These are phyloP conservation scores for Annulohypoxylon truncatum DNA, from an alignment of 2,329 filamentous ascomycete genomes.

Conservation along the genomic window DNA sequence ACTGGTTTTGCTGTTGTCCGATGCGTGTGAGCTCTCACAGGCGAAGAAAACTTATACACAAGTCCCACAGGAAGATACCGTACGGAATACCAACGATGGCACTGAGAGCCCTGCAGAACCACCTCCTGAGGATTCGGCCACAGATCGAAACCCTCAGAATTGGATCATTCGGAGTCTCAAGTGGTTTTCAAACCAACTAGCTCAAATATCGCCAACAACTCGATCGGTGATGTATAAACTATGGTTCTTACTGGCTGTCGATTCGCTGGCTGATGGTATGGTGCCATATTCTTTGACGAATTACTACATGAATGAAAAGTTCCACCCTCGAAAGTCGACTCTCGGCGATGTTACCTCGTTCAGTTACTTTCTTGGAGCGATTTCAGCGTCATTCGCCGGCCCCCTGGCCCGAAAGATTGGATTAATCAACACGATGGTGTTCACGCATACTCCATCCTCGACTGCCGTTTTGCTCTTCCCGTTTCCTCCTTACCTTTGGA, in stretches of 20 bases:
- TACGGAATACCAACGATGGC: neutral
- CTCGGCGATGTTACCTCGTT: conserved; percentile 69
- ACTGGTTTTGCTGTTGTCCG: conserved; percentile 59
- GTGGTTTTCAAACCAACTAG: conserved; percentile 54
- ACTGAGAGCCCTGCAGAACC: conserved; percentile 2
- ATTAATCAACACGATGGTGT: conserved; percentile 73
- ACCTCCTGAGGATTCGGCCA: conserved; percentile 14
- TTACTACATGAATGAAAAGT: conserved; percentile 69
- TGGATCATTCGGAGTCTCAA: conserved; percentile 31
- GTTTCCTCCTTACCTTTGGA: conserved; percentile 60
- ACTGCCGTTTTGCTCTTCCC: conserved; percentile 71
- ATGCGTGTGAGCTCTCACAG: conserved; percentile 61
- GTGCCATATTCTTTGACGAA: conserved; percentile 67
- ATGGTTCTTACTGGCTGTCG: conserved; percentile 72
- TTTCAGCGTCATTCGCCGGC: conserved; percentile 67
- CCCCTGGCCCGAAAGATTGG: conserved; percentile 69
- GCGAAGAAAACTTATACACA: conserved; percentile 42
- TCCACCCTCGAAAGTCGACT: conserved; percentile 65
- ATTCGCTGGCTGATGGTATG: conserved; percentile 75
- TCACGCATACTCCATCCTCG: conserved; percentile 71
- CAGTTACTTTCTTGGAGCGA: conserved; percentile 64
- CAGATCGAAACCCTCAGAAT: conserved; percentile 26
- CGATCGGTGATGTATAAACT: conserved; percentile 70
- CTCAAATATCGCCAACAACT: conserved; percentile 68
- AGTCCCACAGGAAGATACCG: conserved; percentile 38